Percentiles rank a stretch among this genome's conserved stretches.
Conservation (phyloP, 768 basidiomycete genomes). For the Chalciporus piperatus region DNA sequence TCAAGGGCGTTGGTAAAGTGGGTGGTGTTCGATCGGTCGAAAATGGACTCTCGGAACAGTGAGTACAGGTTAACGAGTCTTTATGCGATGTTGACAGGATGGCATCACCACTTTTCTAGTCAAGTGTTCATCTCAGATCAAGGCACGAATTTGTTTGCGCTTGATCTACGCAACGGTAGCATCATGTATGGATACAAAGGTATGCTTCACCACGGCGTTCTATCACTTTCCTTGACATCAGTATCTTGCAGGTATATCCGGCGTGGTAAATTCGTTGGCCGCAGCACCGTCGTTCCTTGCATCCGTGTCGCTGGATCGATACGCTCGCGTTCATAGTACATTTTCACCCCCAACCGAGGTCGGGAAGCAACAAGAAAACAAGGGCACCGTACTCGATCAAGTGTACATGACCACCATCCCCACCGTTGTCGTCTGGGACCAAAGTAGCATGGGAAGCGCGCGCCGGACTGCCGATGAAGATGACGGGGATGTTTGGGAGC, state of each 20-base stretch:
- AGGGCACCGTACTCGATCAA: slow-evolving; percentile 62
- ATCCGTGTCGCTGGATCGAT: slow-evolving; percentile 68
- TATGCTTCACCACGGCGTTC: slow-evolving; percentile 17
- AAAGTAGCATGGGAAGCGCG: slow-evolving; percentile 21
- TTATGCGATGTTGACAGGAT: not conserved
- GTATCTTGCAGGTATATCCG: slow-evolving; percentile 55
- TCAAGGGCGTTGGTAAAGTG: slow-evolving; percentile 55
- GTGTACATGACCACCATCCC: slow-evolving; percentile 60
- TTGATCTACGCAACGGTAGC: slow-evolving; percentile 69
- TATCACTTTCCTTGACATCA: not conserved
- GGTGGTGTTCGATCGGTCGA: slow-evolving; percentile 62
- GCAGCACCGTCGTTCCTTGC: slow-evolving; percentile 51
- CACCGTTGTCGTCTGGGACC: slow-evolving; percentile 65
- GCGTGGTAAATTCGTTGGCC: slow-evolving; percentile 64
- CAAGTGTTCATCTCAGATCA: slow-evolving; percentile 70
- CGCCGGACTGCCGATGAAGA: slow-evolving; percentile 27
- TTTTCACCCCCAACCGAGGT: slow-evolving; percentile 47
- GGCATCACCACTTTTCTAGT: slow-evolving; percentile 34
- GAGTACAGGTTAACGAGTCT: slow-evolving; percentile 23
- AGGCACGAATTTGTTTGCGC: slow-evolving; percentile 57
- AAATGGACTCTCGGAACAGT: slow-evolving; percentile 65
- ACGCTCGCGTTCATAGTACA: slow-evolving; percentile 64
- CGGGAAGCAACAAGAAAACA: slow-evolving; percentile 51
- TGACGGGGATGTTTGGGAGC: slow-evolving; percentile 68
- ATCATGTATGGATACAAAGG: slow-evolving; percentile 69